phyloP scores from a whole-genome alignment of 768 basidiomycete species.

The Pholiota microspora region DNA sequence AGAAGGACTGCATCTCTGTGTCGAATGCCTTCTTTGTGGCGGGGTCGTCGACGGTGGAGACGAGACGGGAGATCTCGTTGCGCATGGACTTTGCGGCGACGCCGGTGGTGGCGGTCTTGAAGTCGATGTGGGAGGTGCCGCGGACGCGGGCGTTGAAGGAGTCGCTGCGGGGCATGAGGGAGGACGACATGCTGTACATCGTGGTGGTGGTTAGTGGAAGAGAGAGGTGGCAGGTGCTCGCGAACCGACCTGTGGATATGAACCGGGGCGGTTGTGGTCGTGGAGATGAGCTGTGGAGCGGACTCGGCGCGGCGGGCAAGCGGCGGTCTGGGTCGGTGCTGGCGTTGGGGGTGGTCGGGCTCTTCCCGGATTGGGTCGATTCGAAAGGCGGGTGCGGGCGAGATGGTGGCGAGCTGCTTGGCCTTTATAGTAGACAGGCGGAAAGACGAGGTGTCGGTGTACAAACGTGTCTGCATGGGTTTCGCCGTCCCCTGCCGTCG shows the following conservation, averaged over 20 bases:
- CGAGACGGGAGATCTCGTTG: constrained; percentile 95
- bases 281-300: constrained; percentile 61
- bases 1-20: constrained; percentile 95
- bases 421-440: constrained; percentile 21
- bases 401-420: constrained; percentile 6
- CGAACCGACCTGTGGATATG: constrained; percentile 50
- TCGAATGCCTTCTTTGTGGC: constrained; percentile 86
- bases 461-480: constrained; percentile 46
- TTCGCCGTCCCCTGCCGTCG: constrained; percentile 13
- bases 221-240: constrained; percentile 18
- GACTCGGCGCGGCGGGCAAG: constrained; percentile 48
- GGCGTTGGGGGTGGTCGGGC: constrained; percentile 54
- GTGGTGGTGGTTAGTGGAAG: constrained; percentile 14
- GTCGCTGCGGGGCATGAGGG: constrained; percentile 60
- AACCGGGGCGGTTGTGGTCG: constrained; percentile 59
- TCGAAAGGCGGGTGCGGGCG: constrained; percentile 10
- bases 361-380: constrained; percentile 48
- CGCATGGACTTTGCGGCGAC: constrained; percentile 96
- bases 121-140: constrained; percentile 84
- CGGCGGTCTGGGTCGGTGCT: constrained; percentile 53
- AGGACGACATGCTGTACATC: constrained; percentile 48
- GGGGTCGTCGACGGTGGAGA: constrained; percentile 78
- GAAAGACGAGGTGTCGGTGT: constrained; percentile 18
- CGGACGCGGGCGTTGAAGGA: constrained; percentile 71
- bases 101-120: constrained; percentile 96